These are phyloP conservation scores for Tilletia setariae DNA, from an alignment of 1,284 basidiomycete genomes.

Conservation along the genomic window DNA sequence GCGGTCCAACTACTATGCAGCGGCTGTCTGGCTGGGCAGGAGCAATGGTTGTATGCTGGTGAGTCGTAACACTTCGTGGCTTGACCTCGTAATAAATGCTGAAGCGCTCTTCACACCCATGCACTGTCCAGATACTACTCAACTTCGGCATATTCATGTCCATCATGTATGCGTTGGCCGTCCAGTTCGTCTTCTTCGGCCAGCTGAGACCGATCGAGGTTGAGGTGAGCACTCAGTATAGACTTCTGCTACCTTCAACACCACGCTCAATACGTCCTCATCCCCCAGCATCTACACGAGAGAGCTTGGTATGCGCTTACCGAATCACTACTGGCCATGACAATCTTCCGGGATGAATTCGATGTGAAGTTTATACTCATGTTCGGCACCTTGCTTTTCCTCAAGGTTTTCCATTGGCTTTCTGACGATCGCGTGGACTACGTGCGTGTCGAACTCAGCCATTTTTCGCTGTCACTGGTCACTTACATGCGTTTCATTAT, in stretches of 20 bases:
- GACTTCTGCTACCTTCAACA: constrained; percentile 6
- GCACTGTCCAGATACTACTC: constrained; percentile 69
- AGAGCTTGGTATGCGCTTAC: constrained; percentile 96
- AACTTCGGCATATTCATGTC: constrained; percentile 83
- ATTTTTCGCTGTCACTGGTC: not conserved
- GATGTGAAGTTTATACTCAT: constrained; percentile 86
- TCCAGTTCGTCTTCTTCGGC: constrained; percentile 90
- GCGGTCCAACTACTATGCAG: constrained; percentile 89
- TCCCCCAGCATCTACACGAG: constrained; percentile 80
- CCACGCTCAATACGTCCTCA: not conserved
- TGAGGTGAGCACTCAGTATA: constrained; percentile 64
- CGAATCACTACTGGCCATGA: constrained; percentile 89
- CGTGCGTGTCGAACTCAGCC: constrained; percentile 60
- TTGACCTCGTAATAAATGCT: no score
- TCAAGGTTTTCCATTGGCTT: constrained; percentile 98
- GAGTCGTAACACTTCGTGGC: not conserved
- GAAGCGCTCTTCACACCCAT: no score
- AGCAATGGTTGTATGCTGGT: constrained; percentile 64
- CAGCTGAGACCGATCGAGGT: constrained; percentile 80
- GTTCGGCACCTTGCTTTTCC: constrained; percentile 85
- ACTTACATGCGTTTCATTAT: constrained; percentile 50
- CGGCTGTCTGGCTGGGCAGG: constrained; percentile 84
- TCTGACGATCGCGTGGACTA: constrained; percentile 91
- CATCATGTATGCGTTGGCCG: constrained; percentile 69
- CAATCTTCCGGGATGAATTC: constrained; percentile 74